Conservation (phyloP, 2,329 filamentous ascomycete species). For the Cordyceps cicadae region DNA sequence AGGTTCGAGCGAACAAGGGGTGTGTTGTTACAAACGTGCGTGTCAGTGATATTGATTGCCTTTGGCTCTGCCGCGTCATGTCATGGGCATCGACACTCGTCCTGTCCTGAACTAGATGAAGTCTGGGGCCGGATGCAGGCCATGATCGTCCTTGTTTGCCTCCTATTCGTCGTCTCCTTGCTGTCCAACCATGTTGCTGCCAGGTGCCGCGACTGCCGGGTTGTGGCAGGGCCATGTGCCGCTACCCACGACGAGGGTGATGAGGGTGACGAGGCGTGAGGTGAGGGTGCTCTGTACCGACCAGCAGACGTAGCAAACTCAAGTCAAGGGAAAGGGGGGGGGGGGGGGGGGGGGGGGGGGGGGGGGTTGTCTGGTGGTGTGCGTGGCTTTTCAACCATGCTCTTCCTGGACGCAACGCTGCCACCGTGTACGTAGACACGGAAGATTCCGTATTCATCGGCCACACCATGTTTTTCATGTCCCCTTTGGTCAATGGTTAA, state of each 20-base stretch:
- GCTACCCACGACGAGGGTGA: background rate
- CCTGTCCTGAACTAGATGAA: constrained; percentile 1
- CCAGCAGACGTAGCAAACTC: too few species aligned
- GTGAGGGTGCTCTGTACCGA: too few species aligned
- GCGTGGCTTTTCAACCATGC: background rate
- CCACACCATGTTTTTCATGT: background rate
- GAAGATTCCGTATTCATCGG: background rate
- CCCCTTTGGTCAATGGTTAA: background rate
- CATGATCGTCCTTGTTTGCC: background rate
- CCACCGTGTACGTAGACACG: background rate
- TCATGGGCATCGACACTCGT: background rate
- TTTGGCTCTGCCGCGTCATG: background rate
- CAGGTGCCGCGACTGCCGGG: constrained; percentile 3
- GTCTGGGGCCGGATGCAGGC: background rate
- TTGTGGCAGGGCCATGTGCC: constrained; percentile 5
- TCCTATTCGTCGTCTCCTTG: background rate
- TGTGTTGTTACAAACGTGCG: background rate
- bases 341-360: too few species aligned
- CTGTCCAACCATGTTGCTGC: background rate
- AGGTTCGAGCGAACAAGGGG: background rate
- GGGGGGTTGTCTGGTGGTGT: background rate
- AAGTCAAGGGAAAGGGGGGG: too few species aligned
- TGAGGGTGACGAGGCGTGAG: too few species aligned
- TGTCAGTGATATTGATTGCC: too few species aligned
- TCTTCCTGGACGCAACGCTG: background rate